A percentile compares a stretch with the other conserved stretches of the same genome.
phyloP scores from a whole-genome alignment of 2,329 filamentous ascomycete genomes.

The Venturia pyrina region DNA sequence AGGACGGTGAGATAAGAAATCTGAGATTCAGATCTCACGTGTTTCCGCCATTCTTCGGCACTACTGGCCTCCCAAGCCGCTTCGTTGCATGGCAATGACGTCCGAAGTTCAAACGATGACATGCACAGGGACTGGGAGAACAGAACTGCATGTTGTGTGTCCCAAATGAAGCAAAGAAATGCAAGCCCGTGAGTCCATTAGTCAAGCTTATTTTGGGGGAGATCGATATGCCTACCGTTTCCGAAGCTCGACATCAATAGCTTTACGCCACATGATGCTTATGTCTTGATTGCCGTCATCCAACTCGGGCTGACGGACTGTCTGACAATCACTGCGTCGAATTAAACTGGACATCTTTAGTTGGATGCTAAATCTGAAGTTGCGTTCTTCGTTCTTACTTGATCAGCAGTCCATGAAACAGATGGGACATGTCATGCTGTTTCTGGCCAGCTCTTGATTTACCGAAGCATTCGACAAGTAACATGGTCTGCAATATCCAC shows the following conservation, averaged over 20 bases:
- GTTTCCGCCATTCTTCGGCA: conserved; percentile 40
- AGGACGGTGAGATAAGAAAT: conserved; percentile 40
- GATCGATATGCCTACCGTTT: conserved; percentile 34
- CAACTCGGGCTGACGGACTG: conserved; percentile 28
- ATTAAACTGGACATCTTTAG: conserved; percentile 27
- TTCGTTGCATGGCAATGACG: conserved; percentile 46
- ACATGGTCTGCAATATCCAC: conserved; percentile 51
- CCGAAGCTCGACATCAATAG: conserved; percentile 47
- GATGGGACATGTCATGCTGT: conserved; percentile 53
- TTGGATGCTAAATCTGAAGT: background rate
- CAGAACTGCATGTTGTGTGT: conserved; percentile 53
- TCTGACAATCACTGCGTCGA: conserved; percentile 42
- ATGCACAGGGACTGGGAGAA: conserved; percentile 59
- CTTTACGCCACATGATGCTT: conserved; percentile 41
- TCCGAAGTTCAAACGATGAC: conserved; percentile 53
- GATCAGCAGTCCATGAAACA: conserved; percentile 47
- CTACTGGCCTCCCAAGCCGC: conserved; percentile 48
- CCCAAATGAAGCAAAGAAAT: conserved; percentile 56
- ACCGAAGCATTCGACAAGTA: conserved; percentile 55
- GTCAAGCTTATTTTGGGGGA: background rate
- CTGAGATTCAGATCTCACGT: conserved; percentile 28
- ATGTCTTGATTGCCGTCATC: conserved; percentile 29
- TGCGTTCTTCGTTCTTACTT: conserved; percentile 23
- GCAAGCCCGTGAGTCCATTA: conserved; percentile 31
- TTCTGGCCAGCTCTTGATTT: conserved; percentile 53